These are phyloP conservation scores for Tilletia walkeri DNA, from an alignment of 1,284 basidiomycete genomes.

Conservation along the genomic window DNA sequence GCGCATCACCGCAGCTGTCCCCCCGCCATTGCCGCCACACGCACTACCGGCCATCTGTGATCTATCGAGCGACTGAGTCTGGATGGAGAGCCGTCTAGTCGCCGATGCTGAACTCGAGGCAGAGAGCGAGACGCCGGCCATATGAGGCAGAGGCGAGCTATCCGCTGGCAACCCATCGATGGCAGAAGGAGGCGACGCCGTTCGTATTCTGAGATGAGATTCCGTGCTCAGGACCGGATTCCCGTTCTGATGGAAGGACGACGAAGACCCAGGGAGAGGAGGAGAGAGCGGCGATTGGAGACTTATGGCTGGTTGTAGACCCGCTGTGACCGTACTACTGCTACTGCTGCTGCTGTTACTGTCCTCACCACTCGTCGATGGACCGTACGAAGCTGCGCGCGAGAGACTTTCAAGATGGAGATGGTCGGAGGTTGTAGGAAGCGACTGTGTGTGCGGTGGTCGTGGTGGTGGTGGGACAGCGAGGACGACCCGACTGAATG, in stretches of 20 bases:
- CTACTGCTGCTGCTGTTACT: neutral
- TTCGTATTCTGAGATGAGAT: conserved; percentile 1
- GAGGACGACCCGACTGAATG: conserved; percentile 50
- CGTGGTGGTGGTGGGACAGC: conserved; percentile 23
- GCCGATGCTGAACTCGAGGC: neutral
- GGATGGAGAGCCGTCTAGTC: neutral
- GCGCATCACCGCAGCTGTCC: too few relatives aligned
- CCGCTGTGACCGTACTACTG: neutral
- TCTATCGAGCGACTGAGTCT: conserved; percentile 17
- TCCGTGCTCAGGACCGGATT: too few relatives aligned
- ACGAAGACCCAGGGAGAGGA: too few relatives aligned
- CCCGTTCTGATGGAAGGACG: too few relatives aligned
- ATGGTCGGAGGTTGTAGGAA: conserved; percentile 14
- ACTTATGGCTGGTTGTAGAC: neutral
- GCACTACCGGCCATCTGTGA: conserved; percentile 19
- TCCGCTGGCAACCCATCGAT: neutral
- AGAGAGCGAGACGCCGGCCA: neutral
- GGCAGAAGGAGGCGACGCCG: neutral
- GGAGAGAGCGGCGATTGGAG: neutral
- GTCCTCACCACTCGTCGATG: too few relatives aligned
- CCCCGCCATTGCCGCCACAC: too few relatives aligned
- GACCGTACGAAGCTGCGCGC: too few relatives aligned
- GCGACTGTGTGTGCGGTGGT: conserved; percentile 25
- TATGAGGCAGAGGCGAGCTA: neutral
- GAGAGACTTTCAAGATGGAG: neutral